Conservation (phyloP, 1,284 basidiomycete genomes). For the Tilletia horrida region DNA sequence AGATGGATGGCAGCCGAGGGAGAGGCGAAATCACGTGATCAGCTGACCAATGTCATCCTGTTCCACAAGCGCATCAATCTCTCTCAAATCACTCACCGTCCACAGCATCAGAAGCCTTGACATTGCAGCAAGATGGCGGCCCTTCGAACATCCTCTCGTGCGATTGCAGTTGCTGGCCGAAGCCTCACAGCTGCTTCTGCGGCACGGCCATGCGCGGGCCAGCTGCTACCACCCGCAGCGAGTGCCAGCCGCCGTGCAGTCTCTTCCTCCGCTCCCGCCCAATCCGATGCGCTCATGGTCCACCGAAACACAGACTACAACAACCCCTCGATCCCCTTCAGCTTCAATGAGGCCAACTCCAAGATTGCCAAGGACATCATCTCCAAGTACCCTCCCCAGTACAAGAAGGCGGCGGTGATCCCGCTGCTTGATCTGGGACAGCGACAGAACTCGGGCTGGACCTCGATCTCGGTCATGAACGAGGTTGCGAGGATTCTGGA, state of each 20-base stretch:
- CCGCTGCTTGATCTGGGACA: constrained; percentile 94
- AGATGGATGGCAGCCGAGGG: too few species aligned
- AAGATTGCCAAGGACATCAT: constrained; percentile 85
- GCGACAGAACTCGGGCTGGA: constrained; percentile 97
- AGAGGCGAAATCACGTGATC: too few species aligned
- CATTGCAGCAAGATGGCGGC: constrained; percentile 28
- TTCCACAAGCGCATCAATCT: too few species aligned
- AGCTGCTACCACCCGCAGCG: constrained; percentile 20
- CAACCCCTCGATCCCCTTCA: constrained; percentile 71
- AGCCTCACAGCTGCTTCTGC: constrained; percentile 17
- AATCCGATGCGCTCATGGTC: constrained; percentile 52
- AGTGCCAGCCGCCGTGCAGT: constrained; percentile 26
- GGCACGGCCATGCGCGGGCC: constrained; percentile 12
- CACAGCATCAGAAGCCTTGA: too few species aligned
- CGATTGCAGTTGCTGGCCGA: background rate
- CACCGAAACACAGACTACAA: constrained; percentile 92
- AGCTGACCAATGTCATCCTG: too few species aligned
- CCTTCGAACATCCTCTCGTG: constrained; percentile 33
- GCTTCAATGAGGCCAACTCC: constrained; percentile 76
- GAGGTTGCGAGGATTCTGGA: constrained; percentile 82
- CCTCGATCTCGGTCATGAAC: constrained; percentile 98
- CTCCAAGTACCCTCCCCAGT: constrained; percentile 87
- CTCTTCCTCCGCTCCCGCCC: constrained; percentile 32
- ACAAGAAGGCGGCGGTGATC: constrained; percentile 92
- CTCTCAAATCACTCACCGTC: too few species aligned